Evolutionary conservation across 768 basidiomycete genomes (phyloP), one percentile per base, ranked within the genome.

Genomic region (Panus rudis): DNA sequence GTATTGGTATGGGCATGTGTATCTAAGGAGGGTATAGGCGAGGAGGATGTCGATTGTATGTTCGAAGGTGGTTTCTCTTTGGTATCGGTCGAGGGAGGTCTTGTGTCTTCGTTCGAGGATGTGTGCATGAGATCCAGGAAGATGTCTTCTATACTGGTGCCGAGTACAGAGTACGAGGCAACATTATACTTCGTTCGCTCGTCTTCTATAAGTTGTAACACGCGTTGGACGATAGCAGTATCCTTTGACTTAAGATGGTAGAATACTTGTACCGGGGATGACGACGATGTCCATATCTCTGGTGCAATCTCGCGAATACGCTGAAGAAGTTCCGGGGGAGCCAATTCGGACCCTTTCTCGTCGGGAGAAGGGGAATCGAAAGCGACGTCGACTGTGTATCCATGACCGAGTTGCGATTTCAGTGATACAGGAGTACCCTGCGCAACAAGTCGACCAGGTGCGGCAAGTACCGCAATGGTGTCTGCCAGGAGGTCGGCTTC

Each of bases 401-500:
- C 87, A 56, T 79, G 71, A 3, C 87, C 87, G 2, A 87, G 68
- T 37, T 67, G 71, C 21, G 73, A 74, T 57, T 90, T 89, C 22
- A 90, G 65, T n/a, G 75, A 53, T 5, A 89, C 84, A 3, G 87
- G 87, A 1, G 84, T 70, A 6, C 83, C 85, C 34, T 78, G 71
- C 0, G 85, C 86, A 1, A 89, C 73, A 2, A 88, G 65, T 49
- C 77, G 83, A 16, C 86, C 87, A 2, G 86, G 86, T 0, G 82
- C 76, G 12, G 80, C 79, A 3, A 90, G 66, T 41, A 89, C 79
- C 0, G 80, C 83, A 40, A 90, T 84, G 17, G 78, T 69, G 52
- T 90, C 86, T 0, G 78, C 86, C 12, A 90, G 66, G 3, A 89
- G 65, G 53, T 89, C 86, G 0, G 86, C 86, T 59, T 88, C 84